A percentile compares a stretch with the other conserved stretches of the same genome.
Evolutionary conservation across 1,284 basidiomycete genomes (phyloP).

Genomic region (Leccinum subrobustum): DNA sequence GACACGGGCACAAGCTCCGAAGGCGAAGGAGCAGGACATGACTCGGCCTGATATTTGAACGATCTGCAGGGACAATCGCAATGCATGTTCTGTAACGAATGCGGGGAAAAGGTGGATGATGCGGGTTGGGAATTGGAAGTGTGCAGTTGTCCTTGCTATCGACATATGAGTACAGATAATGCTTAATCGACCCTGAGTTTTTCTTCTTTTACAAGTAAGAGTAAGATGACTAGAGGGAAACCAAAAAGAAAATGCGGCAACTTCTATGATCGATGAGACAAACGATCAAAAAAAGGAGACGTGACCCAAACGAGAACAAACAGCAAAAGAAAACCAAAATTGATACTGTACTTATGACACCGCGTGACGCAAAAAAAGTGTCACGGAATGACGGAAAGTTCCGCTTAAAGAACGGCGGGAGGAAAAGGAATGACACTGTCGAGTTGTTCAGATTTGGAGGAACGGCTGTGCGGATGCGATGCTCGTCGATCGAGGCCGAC

Average conservation of each 20-base stretch:
- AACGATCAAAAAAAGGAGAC: conserved; percentile 16
- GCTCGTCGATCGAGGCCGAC: conserved; percentile 30
- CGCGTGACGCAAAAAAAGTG: conserved; percentile 11
- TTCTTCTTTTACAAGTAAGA: conserved; percentile 24
- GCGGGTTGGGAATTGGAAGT: conserved; percentile 8
- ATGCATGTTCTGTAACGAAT: conserved; percentile 39
- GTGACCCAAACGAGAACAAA: conserved; percentile 26
- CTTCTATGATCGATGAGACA: conserved; percentile 34
- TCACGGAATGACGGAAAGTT: conserved; percentile 23
- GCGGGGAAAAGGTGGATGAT: conserved; percentile 25
- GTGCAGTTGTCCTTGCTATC: conserved; percentile 26
- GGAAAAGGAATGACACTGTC: conserved; percentile 18
- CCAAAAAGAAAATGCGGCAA: conserved; percentile 16
- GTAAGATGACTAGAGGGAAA: conserved; percentile 10
- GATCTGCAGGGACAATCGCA: conserved; percentile 36
- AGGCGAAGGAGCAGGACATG: conserved; percentile 30
- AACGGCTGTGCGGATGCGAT: conserved; percentile 24
- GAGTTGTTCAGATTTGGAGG: conserved; percentile 18
- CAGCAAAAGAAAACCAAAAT: conserved; percentile 17
- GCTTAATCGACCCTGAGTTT: conserved; percentile 30
- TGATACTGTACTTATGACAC: conserved; percentile 21
- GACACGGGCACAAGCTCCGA: conserved; percentile 36
- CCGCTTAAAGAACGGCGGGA: conserved; percentile 24
- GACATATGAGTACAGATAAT: conserved; percentile 35
- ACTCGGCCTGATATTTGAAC: conserved; percentile 30